These are phyloP conservation scores for Fusarium metavorans DNA, from an alignment of 2,329 filamentous ascomycete species.

Conservation along the genomic window DNA sequence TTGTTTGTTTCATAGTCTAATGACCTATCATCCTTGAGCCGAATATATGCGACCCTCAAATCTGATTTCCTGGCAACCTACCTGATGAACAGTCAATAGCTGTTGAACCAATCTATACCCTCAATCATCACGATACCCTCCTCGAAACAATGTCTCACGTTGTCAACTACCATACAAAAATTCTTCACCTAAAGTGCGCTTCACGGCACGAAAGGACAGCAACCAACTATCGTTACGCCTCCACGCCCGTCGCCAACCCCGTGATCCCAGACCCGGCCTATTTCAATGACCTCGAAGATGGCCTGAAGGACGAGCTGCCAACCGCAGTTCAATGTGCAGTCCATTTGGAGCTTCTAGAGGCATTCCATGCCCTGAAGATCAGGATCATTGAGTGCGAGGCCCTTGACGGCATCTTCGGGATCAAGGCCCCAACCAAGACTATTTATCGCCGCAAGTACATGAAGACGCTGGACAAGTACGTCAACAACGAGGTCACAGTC, in stretches of 20 bases:
- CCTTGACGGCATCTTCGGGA: constrained; percentile 27
- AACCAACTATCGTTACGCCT: constrained; percentile 7
- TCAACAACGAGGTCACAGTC: constrained; percentile 15
- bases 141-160: constrained; percentile 26
- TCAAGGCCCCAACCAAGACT: constrained; percentile 17
- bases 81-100: not conserved
- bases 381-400: constrained; percentile 24
- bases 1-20: not conserved
- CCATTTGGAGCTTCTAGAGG: constrained; percentile 71
- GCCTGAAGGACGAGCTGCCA: constrained; percentile 15
- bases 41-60: not conserved
- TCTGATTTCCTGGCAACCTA: not conserved
- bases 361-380: constrained; percentile 63
- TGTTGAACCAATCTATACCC: not conserved
- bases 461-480: constrained; percentile 12
- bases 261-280: constrained; percentile 24
- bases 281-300: constrained; percentile 7
- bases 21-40: not conserved
- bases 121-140: not conserved
- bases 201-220: constrained; percentile 5
- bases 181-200: constrained; percentile 19
- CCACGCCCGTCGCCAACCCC: constrained; percentile 15
- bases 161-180: constrained; percentile 19
- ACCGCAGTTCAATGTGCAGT: constrained; percentile 57
- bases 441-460: constrained; percentile 31